These are phyloP conservation scores for Wakefieldia striispora DNA, from an alignment of 768 basidiomycete species.

Conservation along the genomic window DNA sequence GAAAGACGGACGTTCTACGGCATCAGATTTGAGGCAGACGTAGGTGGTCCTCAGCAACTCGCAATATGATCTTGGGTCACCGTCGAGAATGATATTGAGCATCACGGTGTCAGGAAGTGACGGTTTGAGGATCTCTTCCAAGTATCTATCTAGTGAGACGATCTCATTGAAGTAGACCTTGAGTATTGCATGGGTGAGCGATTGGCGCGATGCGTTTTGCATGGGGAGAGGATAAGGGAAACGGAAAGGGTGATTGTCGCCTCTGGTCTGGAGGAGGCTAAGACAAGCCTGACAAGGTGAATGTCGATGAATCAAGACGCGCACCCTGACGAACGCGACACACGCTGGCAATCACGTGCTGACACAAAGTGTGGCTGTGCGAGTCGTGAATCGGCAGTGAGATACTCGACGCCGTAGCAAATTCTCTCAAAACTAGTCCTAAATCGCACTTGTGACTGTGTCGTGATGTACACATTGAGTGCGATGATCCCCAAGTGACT, in stretches of 20 bases:
- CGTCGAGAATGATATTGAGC: not conserved
- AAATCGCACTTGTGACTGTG: too few relatives aligned
- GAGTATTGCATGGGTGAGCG: conserved; percentile 36
- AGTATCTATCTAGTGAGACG: conserved; percentile 37
- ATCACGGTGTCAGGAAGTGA: conserved; percentile 12
- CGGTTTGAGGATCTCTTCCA: conserved; percentile 35
- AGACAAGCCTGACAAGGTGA: too few relatives aligned
- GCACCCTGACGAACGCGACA: too few relatives aligned
- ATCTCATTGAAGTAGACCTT: conserved; percentile 44
- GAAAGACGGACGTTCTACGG: conserved; percentile 24
- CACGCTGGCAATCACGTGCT: too few relatives aligned
- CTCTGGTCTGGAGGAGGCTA: not conserved
- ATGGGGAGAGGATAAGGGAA: conserved; percentile 1
- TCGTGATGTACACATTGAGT: too few relatives aligned
- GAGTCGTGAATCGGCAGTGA: too few relatives aligned
- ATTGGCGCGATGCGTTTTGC: not conserved
- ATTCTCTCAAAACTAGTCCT: too few relatives aligned
- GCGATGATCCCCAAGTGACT: too few relatives aligned
- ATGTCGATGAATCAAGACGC: too few relatives aligned
- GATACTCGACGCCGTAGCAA: too few relatives aligned
- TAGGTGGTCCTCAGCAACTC: conserved; percentile 45
- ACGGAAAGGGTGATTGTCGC: not conserved
- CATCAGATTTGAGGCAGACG: conserved; percentile 38
- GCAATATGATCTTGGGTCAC: conserved; percentile 31
- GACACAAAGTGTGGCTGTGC: too few relatives aligned